phyloP scores from a whole-genome alignment of 1,284 basidiomycete species.

The Cryptococcus sp. region DNA sequence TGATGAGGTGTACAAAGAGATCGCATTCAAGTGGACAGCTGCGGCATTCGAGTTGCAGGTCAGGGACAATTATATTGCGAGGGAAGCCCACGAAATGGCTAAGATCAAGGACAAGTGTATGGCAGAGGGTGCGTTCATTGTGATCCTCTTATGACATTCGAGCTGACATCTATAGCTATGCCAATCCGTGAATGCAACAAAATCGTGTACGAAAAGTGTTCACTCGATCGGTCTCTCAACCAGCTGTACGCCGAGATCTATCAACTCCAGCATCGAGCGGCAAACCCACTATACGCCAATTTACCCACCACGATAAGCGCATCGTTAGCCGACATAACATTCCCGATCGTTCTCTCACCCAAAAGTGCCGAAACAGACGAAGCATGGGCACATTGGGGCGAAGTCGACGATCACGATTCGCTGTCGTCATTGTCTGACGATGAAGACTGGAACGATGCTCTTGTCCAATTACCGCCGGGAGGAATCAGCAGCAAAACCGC shows the following conservation, averaged over 20 bases:
- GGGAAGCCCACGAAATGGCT: constrained; percentile 65
- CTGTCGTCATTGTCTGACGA: constrained; percentile 50
- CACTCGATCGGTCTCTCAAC: constrained; percentile 70
- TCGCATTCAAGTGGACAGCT: constrained; percentile 80
- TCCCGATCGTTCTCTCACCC: constrained; percentile 77
- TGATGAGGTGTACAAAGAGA: constrained; percentile 70
- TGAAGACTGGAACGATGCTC: constrained; percentile 54
- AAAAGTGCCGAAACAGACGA: constrained; percentile 56
- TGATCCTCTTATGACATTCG: neutral
- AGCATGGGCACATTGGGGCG: constrained; percentile 54
- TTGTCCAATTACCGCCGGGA: neutral
- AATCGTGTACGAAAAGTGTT: constrained; percentile 55
- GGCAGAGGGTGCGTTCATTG: constrained; percentile 30
- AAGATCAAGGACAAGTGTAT: constrained; percentile 60
- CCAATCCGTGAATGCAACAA: constrained; percentile 33
- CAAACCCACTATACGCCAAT: constrained; percentile 54
- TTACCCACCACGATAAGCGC: constrained; percentile 65
- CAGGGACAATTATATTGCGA: constrained; percentile 71
- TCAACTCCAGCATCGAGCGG: constrained; percentile 53
- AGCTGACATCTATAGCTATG: constrained; percentile 16
- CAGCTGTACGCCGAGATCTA: constrained; percentile 54
- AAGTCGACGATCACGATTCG: constrained; percentile 50
- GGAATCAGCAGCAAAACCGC: constrained; percentile 30
- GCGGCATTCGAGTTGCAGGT: constrained; percentile 84
- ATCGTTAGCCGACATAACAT: constrained; percentile 65